phyloP scores from a whole-genome alignment of 805 yeast genomes.

The Kazachstania kunashirensis region DNA sequence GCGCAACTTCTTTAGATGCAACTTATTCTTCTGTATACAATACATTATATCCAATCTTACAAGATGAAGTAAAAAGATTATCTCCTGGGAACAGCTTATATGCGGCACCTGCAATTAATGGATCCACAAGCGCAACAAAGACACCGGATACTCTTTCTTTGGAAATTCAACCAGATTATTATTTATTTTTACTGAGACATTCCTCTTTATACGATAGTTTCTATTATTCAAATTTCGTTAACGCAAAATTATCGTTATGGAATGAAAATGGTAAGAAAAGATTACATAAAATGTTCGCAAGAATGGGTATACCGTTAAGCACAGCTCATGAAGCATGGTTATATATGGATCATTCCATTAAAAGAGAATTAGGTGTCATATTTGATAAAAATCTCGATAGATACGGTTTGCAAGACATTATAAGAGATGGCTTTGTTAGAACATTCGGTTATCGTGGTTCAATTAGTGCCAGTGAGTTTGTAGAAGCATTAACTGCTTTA shows the following conservation, averaged over 20 bases:
- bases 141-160: conserved; percentile 40
- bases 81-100: conserved; percentile 30
- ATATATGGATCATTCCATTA: conserved; percentile 74
- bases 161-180: conserved; percentile 71
- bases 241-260: conserved; percentile 81
- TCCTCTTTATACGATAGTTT: conserved; percentile 91
- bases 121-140: conserved; percentile 15
- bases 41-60: conserved; percentile 58
- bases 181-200: conserved; percentile 77
- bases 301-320: conserved; percentile 86
- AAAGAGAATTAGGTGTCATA: conserved; percentile 58
- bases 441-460: conserved; percentile 83
- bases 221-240: conserved; percentile 81
- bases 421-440: conserved; percentile 78
- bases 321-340: conserved; percentile 91
- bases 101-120: conserved; percentile 8
- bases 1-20: conserved; percentile 71
- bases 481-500: conserved; percentile 77
- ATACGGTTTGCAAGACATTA: conserved; percentile 75
- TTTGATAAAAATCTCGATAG: conserved; percentile 60
- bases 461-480: conserved; percentile 86
- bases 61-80: conserved; percentile 75
- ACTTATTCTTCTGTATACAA: conserved; percentile 69
- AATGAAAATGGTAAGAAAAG: conserved; percentile 83
- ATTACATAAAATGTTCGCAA: conserved; percentile 84